Evolutionary conservation across 495 filamentous ascomycete genomes (phyloP), one percentile per base, ranked within the genome.

Genomic region (Penicillium taxi): DNA sequence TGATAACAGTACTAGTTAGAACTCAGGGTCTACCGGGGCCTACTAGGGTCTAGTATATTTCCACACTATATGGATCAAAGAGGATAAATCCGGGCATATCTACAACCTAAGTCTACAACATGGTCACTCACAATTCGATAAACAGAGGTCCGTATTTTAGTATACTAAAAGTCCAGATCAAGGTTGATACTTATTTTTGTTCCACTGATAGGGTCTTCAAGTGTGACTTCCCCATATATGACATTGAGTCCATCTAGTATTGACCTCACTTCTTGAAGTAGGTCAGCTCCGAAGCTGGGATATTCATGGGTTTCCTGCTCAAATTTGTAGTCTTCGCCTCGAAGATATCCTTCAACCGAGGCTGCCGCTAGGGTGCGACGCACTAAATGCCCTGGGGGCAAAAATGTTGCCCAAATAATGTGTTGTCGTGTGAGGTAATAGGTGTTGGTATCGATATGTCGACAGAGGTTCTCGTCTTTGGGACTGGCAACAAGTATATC

Each of bases 221-320:
- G 8, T 9, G 1, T 26, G 22, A 19, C 6, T 14, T 18, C 8
- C 6, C 2, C 0, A 9, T 2, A 3, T 3, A 0, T 9, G 22
- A 7, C 0, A 0, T 18, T 17, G 8, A 27, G 32, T 5, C 16
- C n/a, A n/a, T n/a, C n/a, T n/a, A n/a, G n/a, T n/a, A n/a, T n/a
- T n/a, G n/a, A n/a, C n/a, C 23, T 9, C 13, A 53, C 31, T 32
- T 48, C 53, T 27, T 47, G 16, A 19, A 58, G 54, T n/a, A 58
- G 38, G 27, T 58, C 49, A 18, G 38, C 41, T 26, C 31, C 43
- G 46, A 51, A 58, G 15, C 29, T 28, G 6, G 52, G 48, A 30
- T 46, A 35, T 6, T 37, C 37, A 17, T 26, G 37, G 29, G 41
- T 32, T 31, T 48, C 37, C 7, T 39, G 35, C 2, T 14, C 6